Conservation (phyloP, 345 rosid genomes). For the Salix koriyanagi region DNA sequence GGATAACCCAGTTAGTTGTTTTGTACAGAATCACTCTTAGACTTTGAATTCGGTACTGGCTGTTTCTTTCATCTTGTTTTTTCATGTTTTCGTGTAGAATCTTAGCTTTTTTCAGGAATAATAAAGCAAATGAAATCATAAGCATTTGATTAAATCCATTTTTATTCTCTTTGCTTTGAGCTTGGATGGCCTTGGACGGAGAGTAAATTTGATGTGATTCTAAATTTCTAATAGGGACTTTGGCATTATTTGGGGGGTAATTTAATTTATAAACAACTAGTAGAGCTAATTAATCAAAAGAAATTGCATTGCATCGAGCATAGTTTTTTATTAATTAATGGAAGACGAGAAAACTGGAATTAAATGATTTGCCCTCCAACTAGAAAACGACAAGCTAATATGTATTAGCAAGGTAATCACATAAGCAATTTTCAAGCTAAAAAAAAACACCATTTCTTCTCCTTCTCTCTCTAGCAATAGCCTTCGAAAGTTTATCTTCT, state of each 20-base stretch:
- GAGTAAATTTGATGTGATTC: neutral
- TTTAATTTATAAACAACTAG: neutral
- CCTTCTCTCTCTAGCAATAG: conserved; percentile 25
- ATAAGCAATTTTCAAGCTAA: conserved; percentile 26
- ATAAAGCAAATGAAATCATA: neutral
- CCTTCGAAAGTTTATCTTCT: neutral
- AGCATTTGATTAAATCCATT: neutral
- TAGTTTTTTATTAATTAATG: no score
- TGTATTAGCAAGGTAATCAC: conserved; percentile 7
- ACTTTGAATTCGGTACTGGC: neutral
- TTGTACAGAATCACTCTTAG: neutral
- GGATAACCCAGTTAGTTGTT: neutral
- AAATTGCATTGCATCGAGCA: neutral
- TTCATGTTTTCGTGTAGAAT: neutral
- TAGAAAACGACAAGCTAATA: no score
- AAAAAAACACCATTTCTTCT: neutral
- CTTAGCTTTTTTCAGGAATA: neutral
- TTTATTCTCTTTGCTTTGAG: neutral
- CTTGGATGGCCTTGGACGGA: neutral
- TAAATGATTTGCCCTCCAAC: no score
- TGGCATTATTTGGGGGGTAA: neutral
- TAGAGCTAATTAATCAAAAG: neutral
- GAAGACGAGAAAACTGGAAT: no score
- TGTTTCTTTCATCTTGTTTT: neutral
- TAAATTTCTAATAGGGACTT: neutral